A percentile compares a stretch with the other conserved stretches of the same genome.
Evolutionary conservation across 495 filamentous ascomycete species (phyloP).

Genomic region (Penicillium chermesinum): DNA sequence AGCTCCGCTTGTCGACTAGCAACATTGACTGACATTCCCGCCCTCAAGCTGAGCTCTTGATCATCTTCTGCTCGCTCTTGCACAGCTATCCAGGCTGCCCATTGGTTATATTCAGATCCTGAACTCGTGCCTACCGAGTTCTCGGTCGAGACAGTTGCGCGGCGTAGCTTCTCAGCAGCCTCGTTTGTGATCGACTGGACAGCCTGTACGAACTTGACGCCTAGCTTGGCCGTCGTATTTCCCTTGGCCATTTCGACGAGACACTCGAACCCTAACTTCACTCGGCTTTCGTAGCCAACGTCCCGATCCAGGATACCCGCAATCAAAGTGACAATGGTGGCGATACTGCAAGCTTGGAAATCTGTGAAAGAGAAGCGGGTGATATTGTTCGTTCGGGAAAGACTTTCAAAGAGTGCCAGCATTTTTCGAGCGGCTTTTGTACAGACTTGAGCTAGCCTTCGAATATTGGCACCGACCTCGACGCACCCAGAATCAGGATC

Average conservation of each 20-base stretch:
- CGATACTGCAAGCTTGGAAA: conserved; percentile 30
- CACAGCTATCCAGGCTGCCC: conserved; percentile 11
- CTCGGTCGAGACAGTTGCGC: neutral
- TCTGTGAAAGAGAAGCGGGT: conserved; percentile 28
- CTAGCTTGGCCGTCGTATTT: conserved; percentile 20
- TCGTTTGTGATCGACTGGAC: conserved; percentile 22
- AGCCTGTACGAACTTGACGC: conserved; percentile 23
- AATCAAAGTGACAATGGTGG: conserved; percentile 24
- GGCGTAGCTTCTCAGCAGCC: conserved; percentile 11
- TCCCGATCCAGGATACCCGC: conserved; percentile 23
- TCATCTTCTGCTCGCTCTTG: conserved; percentile 1
- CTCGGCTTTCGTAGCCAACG: conserved; percentile 15
- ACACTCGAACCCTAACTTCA: conserved; percentile 17
- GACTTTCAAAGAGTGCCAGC: conserved; percentile 16
- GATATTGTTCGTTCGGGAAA: conserved; percentile 11
- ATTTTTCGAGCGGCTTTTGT: conserved; percentile 17
- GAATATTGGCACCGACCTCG: neutral
- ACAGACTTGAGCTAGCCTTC: conserved; percentile 10
- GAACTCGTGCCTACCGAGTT: neutral
- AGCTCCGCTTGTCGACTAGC: neutral
- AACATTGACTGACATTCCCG: neutral
- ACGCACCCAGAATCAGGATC: neutral
- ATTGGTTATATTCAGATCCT: conserved; percentile 9
- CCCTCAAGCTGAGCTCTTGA: neutral
- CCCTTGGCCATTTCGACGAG: conserved; percentile 22